phyloP scores from a whole-genome alignment of 2,329 filamentous ascomycete genomes.

The Epichloe elymi region DNA sequence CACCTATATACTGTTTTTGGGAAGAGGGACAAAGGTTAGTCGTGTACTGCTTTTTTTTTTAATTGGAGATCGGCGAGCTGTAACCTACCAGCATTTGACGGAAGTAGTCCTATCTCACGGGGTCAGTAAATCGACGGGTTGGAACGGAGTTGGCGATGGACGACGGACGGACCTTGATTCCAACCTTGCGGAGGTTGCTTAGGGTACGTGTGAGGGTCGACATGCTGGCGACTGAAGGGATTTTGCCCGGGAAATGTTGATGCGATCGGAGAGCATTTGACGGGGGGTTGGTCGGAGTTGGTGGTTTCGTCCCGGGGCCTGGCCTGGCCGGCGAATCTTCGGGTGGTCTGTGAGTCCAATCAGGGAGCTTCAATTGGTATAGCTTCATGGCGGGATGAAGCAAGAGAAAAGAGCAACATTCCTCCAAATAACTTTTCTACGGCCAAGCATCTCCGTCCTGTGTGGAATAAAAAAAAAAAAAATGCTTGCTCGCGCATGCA shows the following conservation, averaged over 20 bases:
- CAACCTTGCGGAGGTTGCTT: constrained; percentile 75
- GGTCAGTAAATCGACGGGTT: constrained; percentile 2
- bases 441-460: neutral
- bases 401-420: neutral
- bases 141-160: neutral
- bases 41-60: neutral
- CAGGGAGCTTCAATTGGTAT: neutral
- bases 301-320: neutral
- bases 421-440: neutral
- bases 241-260: constrained; percentile 7
- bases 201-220: constrained; percentile 82
- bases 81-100: constrained; percentile 80
- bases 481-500: constrained; percentile 23
- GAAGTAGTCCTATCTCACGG: constrained; percentile 57
- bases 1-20: constrained; percentile 56
- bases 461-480: neutral
- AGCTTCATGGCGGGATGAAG: neutral
- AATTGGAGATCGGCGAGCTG: constrained; percentile 1
- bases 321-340: constrained; percentile 18
- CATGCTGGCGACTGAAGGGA: constrained; percentile 44
- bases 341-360: constrained; percentile 9
- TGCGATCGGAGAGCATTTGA: constrained; percentile 4
- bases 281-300: constrained; percentile 6
- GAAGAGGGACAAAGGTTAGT: neutral
- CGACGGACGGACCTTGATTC: constrained; percentile 65